Evolutionary conservation across 495 filamentous ascomycete genomes (phyloP), one percentile per base, ranked within the genome.

Genomic region (Lasiosphaeria miniovina): DNA sequence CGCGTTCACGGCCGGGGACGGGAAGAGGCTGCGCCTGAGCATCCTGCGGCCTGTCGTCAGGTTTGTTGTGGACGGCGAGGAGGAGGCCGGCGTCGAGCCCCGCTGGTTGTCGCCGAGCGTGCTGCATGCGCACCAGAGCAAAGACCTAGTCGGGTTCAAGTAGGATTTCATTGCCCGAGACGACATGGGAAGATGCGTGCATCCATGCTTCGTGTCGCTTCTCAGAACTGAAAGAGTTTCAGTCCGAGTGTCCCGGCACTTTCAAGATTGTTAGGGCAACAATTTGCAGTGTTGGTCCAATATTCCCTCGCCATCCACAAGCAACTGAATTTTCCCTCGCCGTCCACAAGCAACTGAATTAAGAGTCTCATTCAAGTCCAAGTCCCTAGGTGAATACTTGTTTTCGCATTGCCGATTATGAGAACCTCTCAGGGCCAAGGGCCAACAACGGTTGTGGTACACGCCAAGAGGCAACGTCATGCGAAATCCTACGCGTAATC

Each of bases 21-120:
- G 57, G 38, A 54, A 32, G 54, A 49, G 54, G 54, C 32, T 56
- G 52, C 59, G 57, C 54, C 11, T 60, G 54, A 62, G 60, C 36
- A 58, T 62, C 34, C 36, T 64, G 49, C 55, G 55, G 58, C 62
- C 62, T 41, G 62, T 64, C 12, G 54, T 61, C 12, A 53, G 50
- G 54, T 56, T 64, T 57, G 36, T 36, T 4, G 32, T 41, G 15
- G 36, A 6, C 3, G 53, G 51, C 35, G 61, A 52, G 17, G 17
- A n/a, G 41, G 59, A 52, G 46, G 48, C 14, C 15, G 53, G 36
- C 7, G 43, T 45, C 24, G 54, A 33, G 11, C 62, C 62, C 2
- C 24, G 52, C 36, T 64, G 62, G 62, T 52, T 12, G 49, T 40
- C 49, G 33, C 48, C 55, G 35, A 64, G 62, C 34, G 62, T 64